Conservation (phyloP, 1,284 basidiomycete species). For the Athelia sp. region DNA sequence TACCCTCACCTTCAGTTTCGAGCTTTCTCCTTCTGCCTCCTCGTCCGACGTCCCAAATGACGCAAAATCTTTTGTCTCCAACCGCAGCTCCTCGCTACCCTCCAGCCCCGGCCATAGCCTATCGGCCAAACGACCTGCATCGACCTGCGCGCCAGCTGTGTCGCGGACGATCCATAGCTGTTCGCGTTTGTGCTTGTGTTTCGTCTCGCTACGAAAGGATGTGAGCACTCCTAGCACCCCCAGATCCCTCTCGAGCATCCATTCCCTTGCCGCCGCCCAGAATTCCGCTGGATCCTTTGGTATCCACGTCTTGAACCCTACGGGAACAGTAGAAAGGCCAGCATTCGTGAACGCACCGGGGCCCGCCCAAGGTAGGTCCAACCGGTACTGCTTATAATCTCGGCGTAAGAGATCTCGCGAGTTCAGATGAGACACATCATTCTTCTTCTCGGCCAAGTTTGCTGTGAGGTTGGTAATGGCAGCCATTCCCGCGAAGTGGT, state of each 20-base stretch:
- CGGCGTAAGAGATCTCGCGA: slow-evolving; percentile 78
- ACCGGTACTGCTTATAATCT: slow-evolving; percentile 88
- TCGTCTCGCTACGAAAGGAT: slow-evolving; percentile 44
- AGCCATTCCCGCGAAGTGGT: slow-evolving; percentile 23
- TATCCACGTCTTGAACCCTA: slow-evolving; percentile 54
- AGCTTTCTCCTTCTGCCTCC: slow-evolving; percentile 20
- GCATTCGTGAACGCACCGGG: slow-evolving; percentile 32
- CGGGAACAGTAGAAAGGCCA: slow-evolving; percentile 79
- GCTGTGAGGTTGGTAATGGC: slow-evolving; percentile 44
- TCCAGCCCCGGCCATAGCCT: slow-evolving; percentile 56
- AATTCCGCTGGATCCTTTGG: slow-evolving; percentile 31
- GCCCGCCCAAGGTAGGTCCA: slow-evolving; percentile 36
- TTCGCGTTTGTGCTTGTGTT: slow-evolving; percentile 66
- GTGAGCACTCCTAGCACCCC: slow-evolving; percentile 77
- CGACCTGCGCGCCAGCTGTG: slow-evolving; percentile 19
- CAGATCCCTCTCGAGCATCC: slow-evolving; percentile 63
- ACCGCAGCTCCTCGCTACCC: slow-evolving; percentile 40
- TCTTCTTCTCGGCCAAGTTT: slow-evolving; percentile 59
- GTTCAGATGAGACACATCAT: slow-evolving; percentile 62
- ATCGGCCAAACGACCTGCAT: slow-evolving; percentile 25
- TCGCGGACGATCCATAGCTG: slow-evolving; percentile 56
- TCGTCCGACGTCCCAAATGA: slow-evolving; percentile 29
- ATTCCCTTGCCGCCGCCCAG: slow-evolving; percentile 45
- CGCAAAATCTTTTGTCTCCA: slow-evolving; percentile 37
- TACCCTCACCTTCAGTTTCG: slow-evolving; percentile 31